These are phyloP conservation scores for Botrytis sinoallii DNA, from an alignment of 2,329 filamentous ascomycete genomes.

Conservation along the genomic window DNA sequence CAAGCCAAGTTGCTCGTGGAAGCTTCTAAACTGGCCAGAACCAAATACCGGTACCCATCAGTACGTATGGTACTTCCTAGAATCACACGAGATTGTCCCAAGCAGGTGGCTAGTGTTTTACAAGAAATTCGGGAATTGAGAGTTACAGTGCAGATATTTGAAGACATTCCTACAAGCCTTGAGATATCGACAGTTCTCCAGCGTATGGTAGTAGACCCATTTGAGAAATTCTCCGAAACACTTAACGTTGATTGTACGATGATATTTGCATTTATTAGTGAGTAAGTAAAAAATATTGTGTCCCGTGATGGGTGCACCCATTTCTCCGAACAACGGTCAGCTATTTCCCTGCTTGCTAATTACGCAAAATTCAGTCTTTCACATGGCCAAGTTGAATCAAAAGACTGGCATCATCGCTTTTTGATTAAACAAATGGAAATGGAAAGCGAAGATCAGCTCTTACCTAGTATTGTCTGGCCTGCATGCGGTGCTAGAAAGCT, in stretches of 20 bases:
- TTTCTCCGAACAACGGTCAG: not conserved
- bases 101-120: slow-evolving; percentile 55
- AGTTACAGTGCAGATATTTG: slow-evolving; percentile 35
- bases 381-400: slow-evolving; percentile 35
- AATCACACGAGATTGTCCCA: slow-evolving; percentile 46
- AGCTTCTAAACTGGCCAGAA: slow-evolving; percentile 54
- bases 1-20: slow-evolving; percentile 56
- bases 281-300: slow-evolving; percentile 38
- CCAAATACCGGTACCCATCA: slow-evolving; percentile 57
- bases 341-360: slow-evolving; percentile 9
- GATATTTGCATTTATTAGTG: slow-evolving; percentile 64
- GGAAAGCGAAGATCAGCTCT: slow-evolving; percentile 56
- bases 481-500: slow-evolving; percentile 52
- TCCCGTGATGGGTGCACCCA: not conserved
- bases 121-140: slow-evolving; percentile 52
- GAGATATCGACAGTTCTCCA: slow-evolving; percentile 28
- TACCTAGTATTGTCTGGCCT: slow-evolving; percentile 61
- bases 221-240: slow-evolving; percentile 41
- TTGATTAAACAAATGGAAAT: slow-evolving; percentile 54
- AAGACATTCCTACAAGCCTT: slow-evolving; percentile 29
- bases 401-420: slow-evolving; percentile 37
- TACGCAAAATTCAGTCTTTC: slow-evolving; percentile 41
- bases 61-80: slow-evolving; percentile 61
- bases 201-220: slow-evolving; percentile 41
- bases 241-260: slow-evolving; percentile 62